These are phyloP conservation scores for Dioscorea cayenensis DNA, from an alignment of 116 monocot species.

Conservation along the genomic window DNA sequence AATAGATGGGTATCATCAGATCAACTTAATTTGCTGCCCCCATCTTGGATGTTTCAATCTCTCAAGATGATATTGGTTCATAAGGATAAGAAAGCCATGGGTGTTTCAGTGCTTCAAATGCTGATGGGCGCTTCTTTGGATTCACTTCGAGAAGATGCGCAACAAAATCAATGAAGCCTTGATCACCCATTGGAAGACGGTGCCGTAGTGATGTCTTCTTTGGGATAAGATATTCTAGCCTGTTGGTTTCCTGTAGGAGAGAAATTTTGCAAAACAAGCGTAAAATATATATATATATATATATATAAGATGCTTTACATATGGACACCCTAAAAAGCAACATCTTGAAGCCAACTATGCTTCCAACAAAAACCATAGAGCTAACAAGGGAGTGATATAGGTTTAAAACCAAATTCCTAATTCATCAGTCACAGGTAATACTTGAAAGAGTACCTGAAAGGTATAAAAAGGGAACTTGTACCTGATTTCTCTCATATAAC, in stretches of 20 bases:
- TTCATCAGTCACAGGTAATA: no score
- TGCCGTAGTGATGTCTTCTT: conserved; percentile 87
- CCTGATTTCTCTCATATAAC: conserved; percentile 96
- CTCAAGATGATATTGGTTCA: conserved; percentile 92
- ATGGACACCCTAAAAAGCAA: background rate
- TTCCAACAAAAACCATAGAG: background rate
- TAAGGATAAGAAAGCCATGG: conserved; percentile 95
- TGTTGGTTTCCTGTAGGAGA: conserved; percentile 65
- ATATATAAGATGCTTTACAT: background rate
- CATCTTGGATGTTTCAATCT: background rate
- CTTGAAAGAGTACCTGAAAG: background rate
- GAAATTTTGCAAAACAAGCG: background rate
- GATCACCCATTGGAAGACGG: conserved; percentile 89
- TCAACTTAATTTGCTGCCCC: no score
- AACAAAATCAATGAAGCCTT: conserved; percentile 88
- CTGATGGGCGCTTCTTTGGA: conserved; percentile 84
- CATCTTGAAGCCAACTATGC: background rate
- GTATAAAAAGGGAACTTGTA: conserved; percentile 17
- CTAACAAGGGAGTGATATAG: background rate
- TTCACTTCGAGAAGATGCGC: conserved; percentile 78
- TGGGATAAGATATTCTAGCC: conserved; percentile 85
- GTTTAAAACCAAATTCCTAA: no score
- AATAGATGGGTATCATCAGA: background rate
- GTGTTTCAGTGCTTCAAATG: conserved; percentile 80
- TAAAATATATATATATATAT: background rate